Base-by-base conservation (phyloP, 2,329 filamentous ascomycete species). In the Graphium sp. region DNA sequence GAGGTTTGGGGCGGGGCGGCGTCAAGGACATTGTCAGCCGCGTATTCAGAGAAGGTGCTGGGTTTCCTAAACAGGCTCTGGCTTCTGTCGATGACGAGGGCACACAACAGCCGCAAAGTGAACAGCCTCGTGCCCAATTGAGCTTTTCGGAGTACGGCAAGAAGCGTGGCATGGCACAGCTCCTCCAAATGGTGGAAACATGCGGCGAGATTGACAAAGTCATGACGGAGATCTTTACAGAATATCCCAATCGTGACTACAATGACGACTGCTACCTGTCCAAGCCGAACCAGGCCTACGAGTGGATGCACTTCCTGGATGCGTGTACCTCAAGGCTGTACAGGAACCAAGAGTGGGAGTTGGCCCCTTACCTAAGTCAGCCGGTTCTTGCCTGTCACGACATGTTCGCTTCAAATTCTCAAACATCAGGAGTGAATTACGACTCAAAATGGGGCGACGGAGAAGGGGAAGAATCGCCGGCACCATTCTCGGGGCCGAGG, bases 261-360 rank as follows among this genome's bases (percentile, higher is more conserved):
- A 91, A 94, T 54, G 89, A 98, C 47, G 89, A 98, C 49, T 78
- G 75, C 1, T 77, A 82, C 39, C 71, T 98, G 18, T 80, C 75
- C 19, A 98, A 98, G 46, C 91, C 91, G 0, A 74, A 77, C 38
- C 58, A 67, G 47, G 82, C 82, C 1, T 92, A 93, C 49, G 87
- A 94, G 44, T 98, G 89, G 89, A 67, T 98, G 31, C 64, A 91
- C 48, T 95, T 98, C 51, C 81, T 94, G 50, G 89, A 95, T 42
- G 59, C 62, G 1, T 74, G 92, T 36, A 83, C 82, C 15, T 74
- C 75, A 1, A 72, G 75, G 22, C 65, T 95, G 2, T 91, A 75
- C 45, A 58, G 71, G n/a, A 74, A 69, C 34, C 87, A 94, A 47
- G 85, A 92, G 32, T 98, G 89, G 80, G 89, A 98, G 49, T 58